phyloP scores from a whole-genome alignment of 2,329 filamentous ascomycete species.

The Achaetomium macrosporum region DNA sequence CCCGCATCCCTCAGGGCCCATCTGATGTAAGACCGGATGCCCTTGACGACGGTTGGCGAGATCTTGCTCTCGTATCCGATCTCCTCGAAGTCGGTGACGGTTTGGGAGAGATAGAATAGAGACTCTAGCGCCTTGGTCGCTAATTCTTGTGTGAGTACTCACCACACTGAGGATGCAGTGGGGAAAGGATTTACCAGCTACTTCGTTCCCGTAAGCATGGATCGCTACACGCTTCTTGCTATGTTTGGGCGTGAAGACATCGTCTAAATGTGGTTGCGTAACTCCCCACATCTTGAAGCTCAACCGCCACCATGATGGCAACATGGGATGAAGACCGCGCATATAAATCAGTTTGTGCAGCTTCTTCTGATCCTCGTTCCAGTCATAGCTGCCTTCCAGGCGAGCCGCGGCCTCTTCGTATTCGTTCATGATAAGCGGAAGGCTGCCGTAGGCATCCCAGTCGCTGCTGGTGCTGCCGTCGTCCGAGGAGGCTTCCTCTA shows the following conservation, averaged over 20 bases:
- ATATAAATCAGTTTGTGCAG: slow-evolving; percentile 32
- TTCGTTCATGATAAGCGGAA: slow-evolving; percentile 14
- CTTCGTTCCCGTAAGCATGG: slow-evolving; percentile 25
- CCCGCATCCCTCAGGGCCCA: slow-evolving; percentile 31
- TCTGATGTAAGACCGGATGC: slow-evolving; percentile 29
- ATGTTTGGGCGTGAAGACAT: slow-evolving; percentile 28
- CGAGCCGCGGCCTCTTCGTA: slow-evolving; percentile 11
- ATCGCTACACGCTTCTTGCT: slow-evolving; percentile 26
- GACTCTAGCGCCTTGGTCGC: slow-evolving; percentile 31
- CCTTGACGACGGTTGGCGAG: slow-evolving; percentile 25
- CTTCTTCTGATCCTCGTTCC: slow-evolving; percentile 30
- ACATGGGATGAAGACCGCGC: slow-evolving; percentile 32
- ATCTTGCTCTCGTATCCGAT: slow-evolving; percentile 27
- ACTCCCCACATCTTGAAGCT: slow-evolving; percentile 32
- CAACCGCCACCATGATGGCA: slow-evolving; percentile 30
- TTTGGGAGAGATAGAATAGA: slow-evolving; percentile 31
- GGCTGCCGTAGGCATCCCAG: slow-evolving; percentile 21
- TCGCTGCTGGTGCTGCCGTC: slow-evolving; percentile 20
- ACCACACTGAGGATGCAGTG: background rate
- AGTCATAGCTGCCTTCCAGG: slow-evolving; percentile 22
- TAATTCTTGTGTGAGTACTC: slow-evolving; percentile 16
- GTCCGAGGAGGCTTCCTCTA: slow-evolving; percentile 9
- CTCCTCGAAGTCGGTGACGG: slow-evolving; percentile 30
- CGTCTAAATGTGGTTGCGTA: slow-evolving; percentile 22
- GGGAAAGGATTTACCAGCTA: slow-evolving; percentile 22